Conservation (phyloP, 441 rosid genomes). For the Populus hybrid region DNA sequence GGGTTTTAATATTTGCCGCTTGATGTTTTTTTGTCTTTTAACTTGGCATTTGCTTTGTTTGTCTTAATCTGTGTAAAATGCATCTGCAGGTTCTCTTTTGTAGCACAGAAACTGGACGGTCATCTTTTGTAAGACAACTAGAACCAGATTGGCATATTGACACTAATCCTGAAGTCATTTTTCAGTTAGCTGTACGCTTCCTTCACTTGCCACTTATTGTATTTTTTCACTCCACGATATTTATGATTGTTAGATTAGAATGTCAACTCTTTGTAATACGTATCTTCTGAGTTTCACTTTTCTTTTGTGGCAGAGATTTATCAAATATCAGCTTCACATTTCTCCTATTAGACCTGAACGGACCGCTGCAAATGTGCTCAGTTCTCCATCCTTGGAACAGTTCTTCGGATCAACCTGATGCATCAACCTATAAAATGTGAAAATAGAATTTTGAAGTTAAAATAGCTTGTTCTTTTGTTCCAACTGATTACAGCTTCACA, state of each 20-base stretch:
- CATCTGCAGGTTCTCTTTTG: constrained; percentile 90
- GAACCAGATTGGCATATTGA: constrained; percentile 99
- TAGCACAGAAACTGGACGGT: constrained; percentile 81
- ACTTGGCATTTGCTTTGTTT: too few relatives aligned
- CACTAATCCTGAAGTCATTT: constrained; percentile 65
- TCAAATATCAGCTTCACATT: constrained; percentile 91
- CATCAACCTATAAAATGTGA: constrained; percentile 12
- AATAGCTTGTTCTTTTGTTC: constrained; percentile 12
- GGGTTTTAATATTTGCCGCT: not conserved
- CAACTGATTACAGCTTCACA: constrained; percentile 19
- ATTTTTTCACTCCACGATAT: not conserved
- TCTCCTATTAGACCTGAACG: constrained; percentile 57
- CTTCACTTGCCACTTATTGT: not conserved
- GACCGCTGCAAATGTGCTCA: constrained; percentile 66
- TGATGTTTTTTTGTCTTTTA: not conserved
- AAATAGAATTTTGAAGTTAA: constrained; percentile 9
- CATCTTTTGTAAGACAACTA: constrained; percentile 92
- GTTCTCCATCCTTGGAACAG: constrained; percentile 72
- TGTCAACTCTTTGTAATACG: not conserved
- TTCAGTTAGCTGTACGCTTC: constrained; percentile 72
- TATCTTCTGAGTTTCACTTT: not conserved
- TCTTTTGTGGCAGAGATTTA: constrained; percentile 57
- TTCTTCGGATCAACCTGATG: constrained; percentile 73
- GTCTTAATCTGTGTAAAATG: constrained; percentile 14
- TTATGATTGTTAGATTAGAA: not conserved